Evolutionary conservation across 176 grass and related monocot species (phyloP), one percentile per base, ranked within the genome.

Genomic region (Puya raimondii): DNA sequence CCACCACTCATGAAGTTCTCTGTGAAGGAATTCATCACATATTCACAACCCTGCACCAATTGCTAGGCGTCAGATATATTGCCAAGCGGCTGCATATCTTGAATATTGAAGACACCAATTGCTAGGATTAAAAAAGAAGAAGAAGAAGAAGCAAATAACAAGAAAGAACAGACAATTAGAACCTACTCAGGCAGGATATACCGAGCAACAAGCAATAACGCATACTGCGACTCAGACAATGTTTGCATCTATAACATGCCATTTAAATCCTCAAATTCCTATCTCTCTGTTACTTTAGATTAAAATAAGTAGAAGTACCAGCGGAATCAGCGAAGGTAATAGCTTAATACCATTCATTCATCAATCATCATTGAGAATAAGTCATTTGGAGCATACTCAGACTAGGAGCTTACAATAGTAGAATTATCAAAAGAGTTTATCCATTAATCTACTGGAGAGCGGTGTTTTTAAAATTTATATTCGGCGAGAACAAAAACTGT

Each of bases 21-120:
- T 10, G 65, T 25, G 64, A 93, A 99, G 51, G 94, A 88, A 65
- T 93, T 48, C 22, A 85, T 77, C 18, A 93, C 94, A 59, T 42
- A 73, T 64, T 80, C 67, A 76, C 89, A 90, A 16, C 94, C 94
- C 94, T 99, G 77, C 16, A 67, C 23, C 14, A 61, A 61, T 22
- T 61, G 21, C 7, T 61, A 61, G 3, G 56, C 2, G 21, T 17
- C 16, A 61, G 56, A 18, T 61, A 21, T 11, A 61, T 16, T 61
- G 21, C 49, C 17, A 64, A 48, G 21, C 17, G 59, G 49, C 8
- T 66, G 9, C 1, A 66, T 47, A 11, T 9, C 1, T 47, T 20
- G 12, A 25, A 14, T 27, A 51, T 51, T 65, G 33, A 50, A 33
- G 26, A 51, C 17, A 16, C 10, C 23, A 18, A 14, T 1, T 50